phyloP scores from a whole-genome alignment of 257 asterid genomes.

The Solanum chilense region DNA sequence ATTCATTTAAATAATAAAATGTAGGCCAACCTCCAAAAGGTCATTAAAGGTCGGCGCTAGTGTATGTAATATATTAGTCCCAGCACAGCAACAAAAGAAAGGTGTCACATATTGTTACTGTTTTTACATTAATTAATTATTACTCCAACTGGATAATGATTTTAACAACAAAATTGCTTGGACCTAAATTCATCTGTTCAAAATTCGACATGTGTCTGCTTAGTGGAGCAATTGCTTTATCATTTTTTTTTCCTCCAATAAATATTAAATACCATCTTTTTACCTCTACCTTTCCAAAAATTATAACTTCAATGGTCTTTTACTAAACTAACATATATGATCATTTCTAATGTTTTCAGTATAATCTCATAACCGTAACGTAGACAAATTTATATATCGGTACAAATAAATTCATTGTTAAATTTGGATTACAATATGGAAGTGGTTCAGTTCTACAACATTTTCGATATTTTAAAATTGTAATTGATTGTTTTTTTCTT shows the following conservation, averaged over 20 bases:
- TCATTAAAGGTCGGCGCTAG: background rate
- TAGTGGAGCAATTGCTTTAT: background rate
- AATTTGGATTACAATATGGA: background rate
- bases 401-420: background rate
- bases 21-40: background rate
- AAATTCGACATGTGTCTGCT: background rate
- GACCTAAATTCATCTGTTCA: background rate
- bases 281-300: background rate
- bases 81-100: background rate
- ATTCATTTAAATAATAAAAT: background rate
- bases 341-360: background rate
- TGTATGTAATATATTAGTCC: background rate
- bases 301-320: background rate
- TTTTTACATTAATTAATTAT: background rate
- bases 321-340: too few relatives aligned
- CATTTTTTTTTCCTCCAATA: background rate
- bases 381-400: background rate
- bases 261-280: background rate
- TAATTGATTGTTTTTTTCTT: background rate
- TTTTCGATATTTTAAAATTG: background rate
- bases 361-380: accelerated
- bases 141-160: background rate
- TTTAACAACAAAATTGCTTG: background rate
- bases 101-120: background rate
- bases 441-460: background rate